Percentiles rank a stretch among this genome's conserved stretches.
These are phyloP conservation scores for Candida ortonii DNA, from an alignment of 805 yeast genomes.

Conservation along the genomic window DNA sequence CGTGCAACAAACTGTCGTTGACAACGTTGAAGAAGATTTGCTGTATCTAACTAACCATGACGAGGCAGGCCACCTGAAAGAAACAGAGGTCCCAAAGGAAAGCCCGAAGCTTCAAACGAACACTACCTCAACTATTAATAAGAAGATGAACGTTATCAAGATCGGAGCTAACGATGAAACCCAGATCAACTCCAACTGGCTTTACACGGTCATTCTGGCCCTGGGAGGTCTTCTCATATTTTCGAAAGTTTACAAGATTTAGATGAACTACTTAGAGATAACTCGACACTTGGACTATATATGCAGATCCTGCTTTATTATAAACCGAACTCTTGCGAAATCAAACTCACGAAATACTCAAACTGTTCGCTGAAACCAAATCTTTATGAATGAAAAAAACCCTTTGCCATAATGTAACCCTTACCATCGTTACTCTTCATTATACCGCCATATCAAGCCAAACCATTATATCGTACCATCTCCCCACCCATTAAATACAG, in stretches of 20 bases:
- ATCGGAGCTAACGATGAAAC: slow-evolving; percentile 7
- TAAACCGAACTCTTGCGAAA: too few species aligned
- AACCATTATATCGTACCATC: too few species aligned
- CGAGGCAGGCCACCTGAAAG: slow-evolving; percentile 22
- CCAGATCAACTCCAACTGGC: neutral
- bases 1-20: slow-evolving; percentile 71
- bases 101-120: too few species aligned
- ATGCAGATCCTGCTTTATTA: too few species aligned
- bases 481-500: slow-evolving; percentile 15
- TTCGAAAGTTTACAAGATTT: slow-evolving; percentile 9
- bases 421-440: too few species aligned
- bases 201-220: neutral
- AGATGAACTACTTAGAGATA: neutral
- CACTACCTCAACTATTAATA: slow-evolving; percentile 4
- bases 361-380: too few species aligned
- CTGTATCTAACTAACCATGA: slow-evolving; percentile 37
- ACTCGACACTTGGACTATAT: neutral
- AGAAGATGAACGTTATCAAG: slow-evolving; percentile 11
- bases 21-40: slow-evolving; percentile 48
- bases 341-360: too few species aligned
- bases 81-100: too few species aligned
- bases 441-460: too few species aligned
- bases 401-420: too few species aligned
- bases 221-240: slow-evolving; percentile 2
- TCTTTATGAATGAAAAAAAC: too few species aligned